Base-by-base conservation (phyloP, 805 yeast genomes). In the Candida sanyiensis region DNA sequence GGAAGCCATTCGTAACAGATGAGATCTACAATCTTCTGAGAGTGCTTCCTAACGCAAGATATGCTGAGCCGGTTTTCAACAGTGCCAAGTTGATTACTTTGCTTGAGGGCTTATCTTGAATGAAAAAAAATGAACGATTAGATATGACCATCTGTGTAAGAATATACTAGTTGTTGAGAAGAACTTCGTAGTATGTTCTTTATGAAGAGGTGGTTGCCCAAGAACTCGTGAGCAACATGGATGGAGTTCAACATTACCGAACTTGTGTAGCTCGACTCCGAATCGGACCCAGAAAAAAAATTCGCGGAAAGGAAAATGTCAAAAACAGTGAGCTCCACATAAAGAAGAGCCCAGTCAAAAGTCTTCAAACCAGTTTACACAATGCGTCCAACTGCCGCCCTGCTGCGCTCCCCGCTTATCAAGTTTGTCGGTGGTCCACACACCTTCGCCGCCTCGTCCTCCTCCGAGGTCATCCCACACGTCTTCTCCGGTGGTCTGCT, bases 351-450 rank as follows among this genome's bases (percentile, higher is more conserved):
- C 7, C 16, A 12, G 25, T 6, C 25, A 31, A 31, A 15, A 24
- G 8, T 9, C 7, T 11, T 27, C 15, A 27, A 21, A 13, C 13
- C 25, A 19, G 24, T n/a, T 18, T 17, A 17, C 36, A 33, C 26
- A 20, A 64, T 63, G 67, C 64, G 63, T 38, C 50, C 56, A 22
- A 49, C 66, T 54, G 15, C 33, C 33, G 6, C 23, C 16, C 33
- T 29, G 8, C 23, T 29, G 5, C 57, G 21, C 42, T 47, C 45
- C 18, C 96, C 95, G 12, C 67, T 79, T 59, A 90, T 90, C 64
- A 83, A 81, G 56, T 90, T 90, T 57, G 74, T 87, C 33, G 96
- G 97, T 29, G 88, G 88, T 33, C 81, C 87, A 35, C 86, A 80
- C 58, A 56, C 67, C 22, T 58, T 65, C 42, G 61, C 61, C 43